Conservation (phyloP, 495 filamentous ascomycete species). For the Thermochaetoides thermophila region DNA sequence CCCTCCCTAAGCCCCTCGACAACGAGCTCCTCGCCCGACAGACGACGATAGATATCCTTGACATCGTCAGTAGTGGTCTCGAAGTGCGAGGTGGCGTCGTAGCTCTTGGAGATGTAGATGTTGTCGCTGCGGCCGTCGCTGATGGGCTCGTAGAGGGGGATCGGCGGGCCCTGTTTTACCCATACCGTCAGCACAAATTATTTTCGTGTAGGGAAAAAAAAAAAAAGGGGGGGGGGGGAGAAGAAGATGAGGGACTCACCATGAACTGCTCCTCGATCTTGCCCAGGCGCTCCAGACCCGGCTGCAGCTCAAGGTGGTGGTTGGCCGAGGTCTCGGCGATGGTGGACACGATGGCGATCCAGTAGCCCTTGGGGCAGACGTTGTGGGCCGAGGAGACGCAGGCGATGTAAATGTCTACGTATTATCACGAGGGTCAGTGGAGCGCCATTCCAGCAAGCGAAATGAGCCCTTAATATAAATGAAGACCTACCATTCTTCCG, state of each 20-base stretch:
- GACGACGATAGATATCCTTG: conserved; percentile 79
- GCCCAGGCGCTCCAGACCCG: conserved; percentile 86
- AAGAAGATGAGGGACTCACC: conserved; percentile 23
- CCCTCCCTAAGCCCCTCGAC: conserved; percentile 42
- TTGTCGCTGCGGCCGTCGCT: conserved; percentile 76
- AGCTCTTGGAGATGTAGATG: conserved; percentile 96
- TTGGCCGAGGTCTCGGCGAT: conserved; percentile 86
- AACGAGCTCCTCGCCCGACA: conserved; percentile 75
- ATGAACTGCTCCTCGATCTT: conserved; percentile 95
- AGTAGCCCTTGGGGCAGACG: conserved; percentile 97
- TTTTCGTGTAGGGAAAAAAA: background rate
- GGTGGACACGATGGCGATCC: conserved; percentile 94
- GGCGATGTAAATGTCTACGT: conserved; percentile 88
- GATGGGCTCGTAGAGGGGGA: conserved; percentile 84
- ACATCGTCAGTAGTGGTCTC: conserved; percentile 87
- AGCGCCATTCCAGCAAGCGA: background rate
- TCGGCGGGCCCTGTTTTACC: conserved; percentile 46
- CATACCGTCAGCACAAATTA: conserved; percentile 4
- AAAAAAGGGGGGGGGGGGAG: background rate
- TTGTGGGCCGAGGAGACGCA: conserved; percentile 93
- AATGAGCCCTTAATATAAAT: too few relatives aligned
- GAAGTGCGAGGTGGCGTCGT: conserved; percentile 94
- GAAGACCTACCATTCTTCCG: conserved; percentile 68
- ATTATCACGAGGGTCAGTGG: background rate
- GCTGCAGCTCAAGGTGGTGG: conserved; percentile 87